Percentiles rank a stretch among this genome's conserved stretches.
phyloP scores from a whole-genome alignment of 768 basidiomycete species.

The Sporobolomyces phaffii region DNA sequence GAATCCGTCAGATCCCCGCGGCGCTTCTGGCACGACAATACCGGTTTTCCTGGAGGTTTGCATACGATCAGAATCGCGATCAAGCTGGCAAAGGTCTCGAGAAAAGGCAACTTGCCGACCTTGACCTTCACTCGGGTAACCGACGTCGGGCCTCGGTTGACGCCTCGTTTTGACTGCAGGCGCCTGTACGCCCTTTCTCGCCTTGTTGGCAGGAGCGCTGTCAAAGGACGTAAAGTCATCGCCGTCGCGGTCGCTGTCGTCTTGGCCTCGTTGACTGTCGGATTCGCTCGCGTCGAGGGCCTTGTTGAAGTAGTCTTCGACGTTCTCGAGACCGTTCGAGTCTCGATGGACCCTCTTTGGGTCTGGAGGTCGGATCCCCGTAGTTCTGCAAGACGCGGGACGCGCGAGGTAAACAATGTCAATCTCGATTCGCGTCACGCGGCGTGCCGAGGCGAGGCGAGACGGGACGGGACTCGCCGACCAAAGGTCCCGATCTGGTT shows the following conservation, averaged over 20 bases:
- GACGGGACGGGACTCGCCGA: constrained; percentile 1
- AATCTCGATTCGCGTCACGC: background rate
- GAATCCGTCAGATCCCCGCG: constrained; percentile 43
- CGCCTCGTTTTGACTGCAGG: too few species aligned
- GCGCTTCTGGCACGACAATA: background rate
- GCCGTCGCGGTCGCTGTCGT: background rate
- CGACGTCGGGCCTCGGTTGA: constrained; percentile 5
- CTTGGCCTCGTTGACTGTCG: background rate
- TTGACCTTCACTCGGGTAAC: constrained; percentile 12
- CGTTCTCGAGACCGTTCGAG: constrained; percentile 30
- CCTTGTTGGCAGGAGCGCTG: too few species aligned
- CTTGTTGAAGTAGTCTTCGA: constrained; percentile 27
- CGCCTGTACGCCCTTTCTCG: too few species aligned
- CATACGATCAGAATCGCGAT: too few species aligned
- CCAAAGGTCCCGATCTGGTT: constrained; percentile 35
- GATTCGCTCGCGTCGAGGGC: background rate
- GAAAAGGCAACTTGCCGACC: constrained; percentile 15
- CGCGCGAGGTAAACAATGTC: too few species aligned
- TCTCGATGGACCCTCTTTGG: constrained; percentile 40
- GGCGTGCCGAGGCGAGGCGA: background rate
- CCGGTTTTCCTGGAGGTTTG: constrained; percentile 37
- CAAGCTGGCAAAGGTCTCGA: too few species aligned
- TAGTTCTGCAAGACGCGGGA: too few species aligned
- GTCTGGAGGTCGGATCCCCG: constrained; percentile 44
- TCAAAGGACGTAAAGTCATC: too few species aligned